Conservation (phyloP, 2,329 filamentous ascomycete genomes). For the Diplocarpon rosae region DNA sequence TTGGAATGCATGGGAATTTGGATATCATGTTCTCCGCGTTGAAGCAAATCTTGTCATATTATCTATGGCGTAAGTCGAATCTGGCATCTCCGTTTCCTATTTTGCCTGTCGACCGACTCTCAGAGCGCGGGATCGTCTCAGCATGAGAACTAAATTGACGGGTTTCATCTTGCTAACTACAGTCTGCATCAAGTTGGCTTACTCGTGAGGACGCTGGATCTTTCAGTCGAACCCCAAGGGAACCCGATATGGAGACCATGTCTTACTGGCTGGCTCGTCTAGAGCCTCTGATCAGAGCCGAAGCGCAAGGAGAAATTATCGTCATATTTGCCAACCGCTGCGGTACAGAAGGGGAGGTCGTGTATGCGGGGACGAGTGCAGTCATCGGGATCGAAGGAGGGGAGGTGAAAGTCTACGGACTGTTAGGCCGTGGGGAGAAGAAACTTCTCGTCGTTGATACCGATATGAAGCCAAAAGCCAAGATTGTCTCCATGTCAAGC, state of each 20-base stretch:
- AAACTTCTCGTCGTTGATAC: conserved; percentile 58
- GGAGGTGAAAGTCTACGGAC: conserved; percentile 56
- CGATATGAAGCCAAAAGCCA: conserved; percentile 12
- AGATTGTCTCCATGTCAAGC: conserved; percentile 17
- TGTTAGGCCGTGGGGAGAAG: conserved; percentile 60
- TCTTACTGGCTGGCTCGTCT: conserved; percentile 66
- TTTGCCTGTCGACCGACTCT: no score
- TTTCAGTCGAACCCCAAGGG: conserved; percentile 38
- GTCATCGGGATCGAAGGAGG: conserved; percentile 56
- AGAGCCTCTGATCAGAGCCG: conserved; percentile 48
- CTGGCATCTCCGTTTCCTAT: no score
- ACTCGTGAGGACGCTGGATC: conserved; percentile 41
- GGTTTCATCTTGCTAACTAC: not conserved
- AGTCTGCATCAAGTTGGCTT: conserved; percentile 45
- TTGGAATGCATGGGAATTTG: conserved; percentile 39
- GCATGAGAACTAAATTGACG: no score
- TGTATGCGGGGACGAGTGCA: conserved; percentile 65
- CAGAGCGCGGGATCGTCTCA: no score
- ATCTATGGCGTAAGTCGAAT: conserved; percentile 47
- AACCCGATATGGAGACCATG: conserved; percentile 62
- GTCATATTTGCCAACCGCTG: conserved; percentile 62
- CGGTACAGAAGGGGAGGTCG: conserved; percentile 52
- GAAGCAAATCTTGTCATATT: conserved; percentile 54
- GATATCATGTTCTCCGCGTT: conserved; percentile 41
- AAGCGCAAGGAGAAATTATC: conserved; percentile 47